phyloP scores from a whole-genome alignment of 495 filamentous ascomycete species.

The Cryomyces antarcticus region DNA sequence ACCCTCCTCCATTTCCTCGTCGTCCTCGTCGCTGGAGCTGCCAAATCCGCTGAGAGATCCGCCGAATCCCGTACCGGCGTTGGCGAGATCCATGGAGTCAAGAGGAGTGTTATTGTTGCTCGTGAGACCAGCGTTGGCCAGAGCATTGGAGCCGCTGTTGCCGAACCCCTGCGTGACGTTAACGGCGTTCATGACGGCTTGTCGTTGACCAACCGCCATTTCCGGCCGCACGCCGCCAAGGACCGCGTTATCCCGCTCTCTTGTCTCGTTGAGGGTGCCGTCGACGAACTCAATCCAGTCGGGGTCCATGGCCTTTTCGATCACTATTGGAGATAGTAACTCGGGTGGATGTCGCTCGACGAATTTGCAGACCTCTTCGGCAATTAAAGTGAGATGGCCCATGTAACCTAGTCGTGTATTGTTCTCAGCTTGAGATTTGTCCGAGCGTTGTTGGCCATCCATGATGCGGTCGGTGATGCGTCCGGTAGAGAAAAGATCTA shows the following conservation, averaged over 20 bases:
- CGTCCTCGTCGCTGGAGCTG: constrained; percentile 88
- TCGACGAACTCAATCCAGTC: constrained; percentile 95
- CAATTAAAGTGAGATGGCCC: constrained; percentile 93
- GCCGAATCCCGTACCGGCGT: constrained; percentile 40
- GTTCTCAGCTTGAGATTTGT: constrained; percentile 56
- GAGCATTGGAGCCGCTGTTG: constrained; percentile 37
- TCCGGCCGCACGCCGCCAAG: constrained; percentile 92
- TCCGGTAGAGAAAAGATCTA: constrained; percentile 78
- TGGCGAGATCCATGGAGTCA: constrained; percentile 58
- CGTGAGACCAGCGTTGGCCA: constrained; percentile 53
- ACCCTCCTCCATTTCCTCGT: constrained; percentile 82
- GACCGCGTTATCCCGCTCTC: constrained; percentile 93
- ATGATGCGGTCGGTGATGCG: constrained; percentile 82
- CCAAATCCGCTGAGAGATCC: constrained; percentile 83
- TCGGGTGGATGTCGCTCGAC: constrained; percentile 85
- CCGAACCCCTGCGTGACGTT: constrained; percentile 39
- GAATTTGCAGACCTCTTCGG: constrained; percentile 97
- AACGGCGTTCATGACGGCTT: constrained; percentile 41
- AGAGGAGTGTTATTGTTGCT: constrained; percentile 34
- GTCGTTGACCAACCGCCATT: constrained; percentile 48
- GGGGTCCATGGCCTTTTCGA: constrained; percentile 69
- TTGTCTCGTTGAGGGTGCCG: constrained; percentile 75
- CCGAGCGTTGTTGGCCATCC: constrained; percentile 69
- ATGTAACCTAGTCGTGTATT: constrained; percentile 95
- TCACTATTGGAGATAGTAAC: constrained; percentile 58